These are phyloP conservation scores for Chloranthus sessilifolius DNA, from an alignment of 164 flowering plant species.

Conservation along the genomic window DNA sequence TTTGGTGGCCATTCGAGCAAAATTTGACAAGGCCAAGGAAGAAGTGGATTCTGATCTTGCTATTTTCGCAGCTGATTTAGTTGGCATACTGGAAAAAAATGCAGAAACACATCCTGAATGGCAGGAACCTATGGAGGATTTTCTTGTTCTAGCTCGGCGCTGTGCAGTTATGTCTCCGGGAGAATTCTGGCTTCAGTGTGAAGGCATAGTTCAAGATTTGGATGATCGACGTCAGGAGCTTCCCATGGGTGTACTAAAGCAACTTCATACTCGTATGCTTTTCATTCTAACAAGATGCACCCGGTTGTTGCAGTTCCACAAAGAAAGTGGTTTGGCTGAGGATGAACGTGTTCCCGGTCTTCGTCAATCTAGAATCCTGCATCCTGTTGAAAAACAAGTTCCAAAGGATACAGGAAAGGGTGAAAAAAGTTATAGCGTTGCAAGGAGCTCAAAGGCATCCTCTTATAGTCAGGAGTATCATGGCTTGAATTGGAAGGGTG, in stretches of 20 bases:
- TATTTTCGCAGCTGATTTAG: slow-evolving; percentile 89
- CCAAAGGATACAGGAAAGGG: slow-evolving; percentile 39
- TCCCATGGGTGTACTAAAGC: slow-evolving; percentile 84
- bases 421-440: slow-evolving; percentile 29
- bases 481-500: slow-evolving; percentile 51
- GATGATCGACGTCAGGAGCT: slow-evolving; percentile 98
- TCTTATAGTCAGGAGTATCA: slow-evolving; percentile 92
- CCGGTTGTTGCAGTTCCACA: slow-evolving; percentile 93
- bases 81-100: slow-evolving; percentile 88
- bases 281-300: slow-evolving; percentile 98
- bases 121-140: slow-evolving; percentile 96
- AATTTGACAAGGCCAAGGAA: slow-evolving; percentile 98
- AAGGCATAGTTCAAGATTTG: slow-evolving; percentile 95
- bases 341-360: slow-evolving; percentile 64
- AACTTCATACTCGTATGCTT: slow-evolving; percentile 97
- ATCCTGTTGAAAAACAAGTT: slow-evolving; percentile 56
- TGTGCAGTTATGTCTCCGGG: slow-evolving; percentile 93
- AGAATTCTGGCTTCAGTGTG: slow-evolving; percentile 99
- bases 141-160: slow-evolving; percentile 80
- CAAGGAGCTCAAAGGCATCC: slow-evolving; percentile 34
- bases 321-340: slow-evolving; percentile 89
- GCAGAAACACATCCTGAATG: slow-evolving; percentile 89
- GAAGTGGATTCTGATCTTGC: slow-evolving; percentile 97
- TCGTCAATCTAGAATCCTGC: slow-evolving; percentile 59
- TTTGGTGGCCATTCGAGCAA: slow-evolving; percentile 70